Evolutionary conservation across 192 early-diverging fungal species (phyloP), one percentile per base, ranked within the genome.

Genomic region (Coemansia erecta): DNA sequence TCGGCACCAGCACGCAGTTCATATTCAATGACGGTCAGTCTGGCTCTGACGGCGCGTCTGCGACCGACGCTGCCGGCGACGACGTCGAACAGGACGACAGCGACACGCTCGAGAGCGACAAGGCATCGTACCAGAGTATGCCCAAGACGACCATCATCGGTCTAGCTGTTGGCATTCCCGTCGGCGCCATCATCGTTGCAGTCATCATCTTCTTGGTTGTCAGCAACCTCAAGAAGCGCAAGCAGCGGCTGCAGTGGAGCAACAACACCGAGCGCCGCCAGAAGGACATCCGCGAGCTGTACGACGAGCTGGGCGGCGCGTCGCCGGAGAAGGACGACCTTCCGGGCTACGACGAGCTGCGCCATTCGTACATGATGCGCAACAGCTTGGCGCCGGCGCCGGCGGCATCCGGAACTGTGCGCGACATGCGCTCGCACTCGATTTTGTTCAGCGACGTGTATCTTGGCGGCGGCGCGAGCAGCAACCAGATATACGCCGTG

Each of bases 211-310:
- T 22, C 46, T 21, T 48, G 9, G 9, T 21, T 48, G 22, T 48
- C 14, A 48, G 18, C 46, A 48, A 17, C 21, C 9, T 11, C 18
- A 11, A n/a, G 3, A 48, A n/a, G 9, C 46, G 46, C 46, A 48
- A 48, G 46, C 46, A 48, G 46, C 46, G 46, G 13, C 19, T 19
- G 14, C 46, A 48, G 5, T 48, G 46, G 46, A 48, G 46, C 46
- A 48, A 48, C 19, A 21, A 21, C 46, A 48, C 46, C 6, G 46
- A 48, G 9, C 46, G 46, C 5, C 46, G 46, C 19, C 46, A 48
- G 22, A 48, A 48, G 19, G 46, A 48, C 46, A 48, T 48, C 17
- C 46, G 46, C 46, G 46, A 48, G 19, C 19, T 48, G 19, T 48
- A 48, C 21, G 46, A 48, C 9, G 46, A 48, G 46, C 19, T 48